A percentile compares a stretch with the other conserved stretches of the same genome.
Evolutionary conservation across 1,139 yeast genomes (phyloP).

Genomic region (Ogataea hybrid): DNA sequence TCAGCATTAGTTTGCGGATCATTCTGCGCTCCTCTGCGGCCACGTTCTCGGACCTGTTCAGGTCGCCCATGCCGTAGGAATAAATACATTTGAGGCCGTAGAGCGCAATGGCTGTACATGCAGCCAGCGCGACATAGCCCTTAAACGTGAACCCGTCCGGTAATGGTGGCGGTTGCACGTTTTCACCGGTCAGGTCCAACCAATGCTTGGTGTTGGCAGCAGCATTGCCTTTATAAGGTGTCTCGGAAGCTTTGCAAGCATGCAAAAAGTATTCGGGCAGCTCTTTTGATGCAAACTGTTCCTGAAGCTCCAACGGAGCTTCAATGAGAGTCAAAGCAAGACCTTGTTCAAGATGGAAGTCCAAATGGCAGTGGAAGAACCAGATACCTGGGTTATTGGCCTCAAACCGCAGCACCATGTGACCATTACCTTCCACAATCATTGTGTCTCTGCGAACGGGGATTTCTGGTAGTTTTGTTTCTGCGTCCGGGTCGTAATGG

Average conservation of each 20-base stretch:
- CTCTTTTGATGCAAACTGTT: conserved; percentile 32
- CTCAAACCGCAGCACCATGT: conserved; percentile 61
- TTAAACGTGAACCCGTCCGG: conserved; percentile 68
- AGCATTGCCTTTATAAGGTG: conserved; percentile 61
- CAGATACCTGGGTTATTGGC: conserved; percentile 84
- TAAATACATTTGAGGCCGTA: conserved; percentile 57
- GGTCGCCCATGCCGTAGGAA: conserved; percentile 61
- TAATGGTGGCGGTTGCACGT: conserved; percentile 51
- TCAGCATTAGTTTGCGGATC: conserved; percentile 14
- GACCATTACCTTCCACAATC: conserved; percentile 62
- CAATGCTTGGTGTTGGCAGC: conserved; percentile 56
- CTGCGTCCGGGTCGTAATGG: conserved; percentile 44
- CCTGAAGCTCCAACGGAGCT: conserved; percentile 55
- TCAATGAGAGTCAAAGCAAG: conserved; percentile 66
- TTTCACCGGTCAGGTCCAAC: conserved; percentile 57
- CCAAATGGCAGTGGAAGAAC: conserved; percentile 83
- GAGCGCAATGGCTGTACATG: conserved; percentile 57
- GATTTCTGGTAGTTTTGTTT: conserved; percentile 49
- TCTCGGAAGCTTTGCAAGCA: conserved; percentile 45
- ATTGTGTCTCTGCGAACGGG: conserved; percentile 70
- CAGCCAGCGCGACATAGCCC: conserved; percentile 62
- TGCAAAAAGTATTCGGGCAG: conserved; percentile 42
- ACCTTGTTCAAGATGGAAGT: conserved; percentile 81
- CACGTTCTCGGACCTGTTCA: conserved; percentile 41
- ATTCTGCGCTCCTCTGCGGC: conserved; percentile 25